A percentile compares a stretch with the other conserved stretches of the same genome.
Evolutionary conservation across 768 basidiomycete genomes (phyloP).

Genomic region (Lactifluus pinguis): DNA sequence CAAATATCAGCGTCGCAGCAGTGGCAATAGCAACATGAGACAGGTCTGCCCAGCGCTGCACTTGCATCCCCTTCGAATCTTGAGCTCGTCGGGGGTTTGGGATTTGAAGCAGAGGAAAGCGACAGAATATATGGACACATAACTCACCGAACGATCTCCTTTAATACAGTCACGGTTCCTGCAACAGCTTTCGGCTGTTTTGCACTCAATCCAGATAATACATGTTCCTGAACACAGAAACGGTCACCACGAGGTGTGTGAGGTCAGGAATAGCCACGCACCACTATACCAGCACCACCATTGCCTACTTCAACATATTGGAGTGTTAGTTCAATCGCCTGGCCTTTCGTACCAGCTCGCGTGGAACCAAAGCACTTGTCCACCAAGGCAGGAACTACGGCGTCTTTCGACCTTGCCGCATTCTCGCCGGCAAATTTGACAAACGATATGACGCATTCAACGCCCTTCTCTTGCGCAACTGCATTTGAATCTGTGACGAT

Average conservation of each 20-base stretch:
- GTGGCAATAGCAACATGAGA: not conserved
- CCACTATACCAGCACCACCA: conserved; percentile 76
- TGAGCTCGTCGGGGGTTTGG: not conserved
- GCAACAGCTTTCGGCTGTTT: conserved; percentile 95
- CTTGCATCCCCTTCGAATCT: not conserved
- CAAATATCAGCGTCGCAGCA: not conserved
- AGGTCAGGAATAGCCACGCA: conserved; percentile 38
- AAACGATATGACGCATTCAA: conserved; percentile 79
- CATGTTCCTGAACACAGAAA: conserved; percentile 34
- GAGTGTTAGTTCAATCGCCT: conserved; percentile 75
- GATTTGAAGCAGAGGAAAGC: not conserved
- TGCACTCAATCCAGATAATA: conserved; percentile 76
- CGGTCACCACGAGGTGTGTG: conserved; percentile 4
- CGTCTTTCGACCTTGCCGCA: conserved; percentile 69
- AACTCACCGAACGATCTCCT: conserved; percentile 75
- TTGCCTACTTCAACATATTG: conserved; percentile 96
- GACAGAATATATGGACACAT: not conserved
- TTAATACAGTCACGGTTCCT: conserved; percentile 65
- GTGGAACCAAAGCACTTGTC: conserved; percentile 94
- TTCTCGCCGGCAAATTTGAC: conserved; percentile 90
- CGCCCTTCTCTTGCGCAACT: conserved; percentile 95
- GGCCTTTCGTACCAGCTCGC: conserved; percentile 80
- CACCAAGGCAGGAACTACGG: conserved; percentile 82
- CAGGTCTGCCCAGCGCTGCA: not conserved
- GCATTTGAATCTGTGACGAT: conserved; percentile 87